Conservation (phyloP, 805 yeast genomes). For the Maudiozyma bulderi region DNA sequence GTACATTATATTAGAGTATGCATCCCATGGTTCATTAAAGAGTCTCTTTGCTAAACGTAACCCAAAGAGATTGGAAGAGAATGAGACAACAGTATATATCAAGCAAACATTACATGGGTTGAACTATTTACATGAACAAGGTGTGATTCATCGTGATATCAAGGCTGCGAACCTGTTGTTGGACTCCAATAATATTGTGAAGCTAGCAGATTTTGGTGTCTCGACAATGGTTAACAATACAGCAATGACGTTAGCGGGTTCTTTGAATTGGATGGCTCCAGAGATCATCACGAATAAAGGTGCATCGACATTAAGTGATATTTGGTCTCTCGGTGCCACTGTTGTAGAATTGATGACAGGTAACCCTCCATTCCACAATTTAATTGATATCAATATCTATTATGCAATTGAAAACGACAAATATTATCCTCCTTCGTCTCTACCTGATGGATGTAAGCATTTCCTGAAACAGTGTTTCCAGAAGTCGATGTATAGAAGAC, state of each 20-base stretch:
- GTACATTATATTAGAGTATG: constrained; percentile 71
- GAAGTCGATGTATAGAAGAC: constrained; percentile 58
- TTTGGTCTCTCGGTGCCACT: constrained; percentile 95
- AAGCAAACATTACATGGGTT: constrained; percentile 66
- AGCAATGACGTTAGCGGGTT: constrained; percentile 62
- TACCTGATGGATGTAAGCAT: constrained; percentile 46
- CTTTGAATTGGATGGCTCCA: constrained; percentile 99
- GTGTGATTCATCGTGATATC: constrained; percentile 84
- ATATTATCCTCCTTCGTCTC: constrained; percentile 28
- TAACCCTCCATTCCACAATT: constrained; percentile 74
- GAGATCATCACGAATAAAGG: constrained; percentile 82
- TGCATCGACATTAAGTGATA: constrained; percentile 79
- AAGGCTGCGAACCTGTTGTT: constrained; percentile 86
- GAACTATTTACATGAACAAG: constrained; percentile 60
- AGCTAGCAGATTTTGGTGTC: constrained; percentile 92
- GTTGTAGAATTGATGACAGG: constrained; percentile 79
- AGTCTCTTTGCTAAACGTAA: constrained; percentile 29
- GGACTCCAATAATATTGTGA: constrained; percentile 62
- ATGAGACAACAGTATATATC: constrained; percentile 49
- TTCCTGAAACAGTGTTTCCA: constrained; percentile 64
- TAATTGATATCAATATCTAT: constrained; percentile 29
- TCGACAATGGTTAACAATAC: constrained; percentile 70
- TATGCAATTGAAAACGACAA: constrained; percentile 33
- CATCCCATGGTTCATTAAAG: constrained; percentile 57
- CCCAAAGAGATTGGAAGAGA: constrained; percentile 42